Evolutionary conservation across 768 basidiomycete species (phyloP).

Genomic region (Kwoniella shandongensis): DNA sequence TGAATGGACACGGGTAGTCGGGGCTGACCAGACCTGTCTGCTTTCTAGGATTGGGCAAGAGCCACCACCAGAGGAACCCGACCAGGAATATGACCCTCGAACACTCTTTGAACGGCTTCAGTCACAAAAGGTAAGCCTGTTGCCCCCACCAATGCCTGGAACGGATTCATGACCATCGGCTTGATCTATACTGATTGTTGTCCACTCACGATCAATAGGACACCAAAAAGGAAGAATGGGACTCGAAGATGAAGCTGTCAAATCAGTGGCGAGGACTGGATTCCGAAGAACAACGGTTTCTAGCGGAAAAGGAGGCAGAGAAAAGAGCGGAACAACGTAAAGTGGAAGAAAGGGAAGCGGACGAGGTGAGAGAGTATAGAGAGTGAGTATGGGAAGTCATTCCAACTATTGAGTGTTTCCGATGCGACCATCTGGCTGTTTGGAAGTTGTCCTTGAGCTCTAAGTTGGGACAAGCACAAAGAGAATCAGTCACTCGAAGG

Average conservation of each 20-base stretch:
- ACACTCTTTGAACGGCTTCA: slow-evolving; percentile 53
- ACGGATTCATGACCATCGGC: not conserved
- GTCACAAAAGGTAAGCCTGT: slow-evolving; percentile 44
- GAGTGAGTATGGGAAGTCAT: slow-evolving; percentile 29
- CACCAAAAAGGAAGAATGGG: slow-evolving; percentile 55
- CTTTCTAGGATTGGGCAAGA: slow-evolving; percentile 52
- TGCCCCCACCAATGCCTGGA: too few relatives aligned
- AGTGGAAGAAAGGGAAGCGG: slow-evolving; percentile 42
- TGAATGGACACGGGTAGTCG: too few relatives aligned
- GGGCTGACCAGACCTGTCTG: not conserved
- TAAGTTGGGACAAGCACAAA: too few relatives aligned
- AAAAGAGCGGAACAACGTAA: slow-evolving; percentile 39
- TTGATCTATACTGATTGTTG: not conserved
- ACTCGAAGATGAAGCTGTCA: slow-evolving; percentile 55
- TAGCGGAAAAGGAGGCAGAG: slow-evolving; percentile 48
- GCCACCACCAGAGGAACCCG: slow-evolving; percentile 51
- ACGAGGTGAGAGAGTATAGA: slow-evolving; percentile 51
- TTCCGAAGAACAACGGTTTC: slow-evolving; percentile 53
- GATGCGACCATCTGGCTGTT: not conserved
- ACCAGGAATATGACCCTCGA: slow-evolving; percentile 33
- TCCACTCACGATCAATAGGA: slow-evolving; percentile 26
- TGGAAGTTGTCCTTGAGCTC: not conserved
- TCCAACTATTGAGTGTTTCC: not conserved
- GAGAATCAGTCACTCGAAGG: too few relatives aligned
- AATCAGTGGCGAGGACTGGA: slow-evolving; percentile 56